Base-by-base conservation (phyloP, 257 asterid genomes). In the Gentiana straminea region DNA sequence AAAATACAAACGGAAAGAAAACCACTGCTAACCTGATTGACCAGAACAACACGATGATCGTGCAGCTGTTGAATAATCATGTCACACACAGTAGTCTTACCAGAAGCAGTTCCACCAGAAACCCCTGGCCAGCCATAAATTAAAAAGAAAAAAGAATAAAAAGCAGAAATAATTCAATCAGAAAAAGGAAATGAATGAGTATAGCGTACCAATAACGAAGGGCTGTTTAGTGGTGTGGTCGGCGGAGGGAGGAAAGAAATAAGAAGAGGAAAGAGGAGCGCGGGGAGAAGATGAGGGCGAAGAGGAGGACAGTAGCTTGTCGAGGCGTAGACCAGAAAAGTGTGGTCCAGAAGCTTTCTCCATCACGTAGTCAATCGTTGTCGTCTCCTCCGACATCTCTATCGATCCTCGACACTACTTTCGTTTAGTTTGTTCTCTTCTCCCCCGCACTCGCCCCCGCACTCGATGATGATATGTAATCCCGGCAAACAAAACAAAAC, bases 41-140 rank as follows among this genome's bases (percentile, higher is more conserved):
- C 90, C 11, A 92, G 95, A 64, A 92, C 95, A 35, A 92, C 93
- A 9, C 97, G 98, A 59, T 92, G 98, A 78, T 92, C 98, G 52
- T 92, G 98, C 58, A 92, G 94, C 77, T 88, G 98, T 72, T 92
- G 98, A 65, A 92, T 92, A 68, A 92, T 92, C 98, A 92, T 85
- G 68, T 92, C 98, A 66, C 98, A 92, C 15, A 92, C 98, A 0
- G 98, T 92, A 8, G 97, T 85, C 71, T 92, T 92, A 47, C 97
- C 99, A 0, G 99, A 92, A 4, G 99, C 99, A 50, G 99, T 92
- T 32, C 99, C 99, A 37, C 99, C 99, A 32, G 99, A 92, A 74
- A 92, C 97, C 65, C 97, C 97, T 92, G 62, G 63, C 41, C 82
- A 53, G 51, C 43, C 24, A 24, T 4, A 64, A 59, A 49, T 43